A percentile compares a stretch with the other conserved stretches of the same genome.
These are phyloP conservation scores for Gnomoniopsis smithogilvyi DNA, from an alignment of 2,329 filamentous ascomycete genomes.

Conservation along the genomic window DNA sequence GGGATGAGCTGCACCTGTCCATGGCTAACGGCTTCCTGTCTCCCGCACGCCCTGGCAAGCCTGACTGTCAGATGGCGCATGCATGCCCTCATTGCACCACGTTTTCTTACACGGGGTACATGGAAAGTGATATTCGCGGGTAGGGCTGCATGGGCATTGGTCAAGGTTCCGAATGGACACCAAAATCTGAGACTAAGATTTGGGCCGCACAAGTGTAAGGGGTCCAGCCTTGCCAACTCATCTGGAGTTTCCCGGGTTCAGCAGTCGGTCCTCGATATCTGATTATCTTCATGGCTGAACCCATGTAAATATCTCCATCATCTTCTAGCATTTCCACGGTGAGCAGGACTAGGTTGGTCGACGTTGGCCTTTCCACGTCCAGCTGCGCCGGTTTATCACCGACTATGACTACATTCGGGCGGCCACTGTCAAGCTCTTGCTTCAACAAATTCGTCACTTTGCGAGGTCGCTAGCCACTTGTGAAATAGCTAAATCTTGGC, in stretches of 20 bases:
- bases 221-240: neutral
- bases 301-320: too few relatives aligned
- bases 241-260: too few relatives aligned
- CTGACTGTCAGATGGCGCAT: neutral
- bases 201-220: too few relatives aligned
- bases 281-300: too few relatives aligned
- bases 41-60: neutral
- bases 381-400: neutral
- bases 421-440: neutral
- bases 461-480: conserved; percentile 7
- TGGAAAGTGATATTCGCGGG: conserved; percentile 5
- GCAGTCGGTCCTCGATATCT: too few relatives aligned
- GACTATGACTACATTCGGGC: neutral
- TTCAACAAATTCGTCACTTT: conserved; percentile 11
- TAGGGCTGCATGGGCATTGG: conserved; percentile 17
- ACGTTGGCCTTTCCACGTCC: neutral
- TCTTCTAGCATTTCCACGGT: too few relatives aligned
- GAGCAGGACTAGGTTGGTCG: neutral
- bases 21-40: too few relatives aligned
- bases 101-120: conserved; percentile 3
- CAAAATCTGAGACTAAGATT: neutral
- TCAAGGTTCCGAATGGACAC: neutral
- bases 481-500: conserved; percentile 8
- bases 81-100: neutral
- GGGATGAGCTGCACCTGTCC: neutral